A percentile compares a stretch with the other conserved stretches of the same genome.
Conservation (phyloP, 768 basidiomycete genomes). For the Psilocybe subaeruginosa region DNA sequence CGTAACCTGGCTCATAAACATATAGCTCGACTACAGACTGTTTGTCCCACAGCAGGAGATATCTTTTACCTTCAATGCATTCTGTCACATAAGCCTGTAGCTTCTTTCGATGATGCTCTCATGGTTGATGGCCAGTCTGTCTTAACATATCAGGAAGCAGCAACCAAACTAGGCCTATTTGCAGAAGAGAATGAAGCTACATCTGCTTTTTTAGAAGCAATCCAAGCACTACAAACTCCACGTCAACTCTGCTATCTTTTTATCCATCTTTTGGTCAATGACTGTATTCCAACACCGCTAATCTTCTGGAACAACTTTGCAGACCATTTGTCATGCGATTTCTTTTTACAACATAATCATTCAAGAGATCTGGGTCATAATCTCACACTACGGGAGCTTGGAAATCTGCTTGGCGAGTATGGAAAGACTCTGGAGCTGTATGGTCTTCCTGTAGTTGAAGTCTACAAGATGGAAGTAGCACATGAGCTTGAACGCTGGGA, state of each 20-base stretch:
- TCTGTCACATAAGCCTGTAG: conserved; percentile 19
- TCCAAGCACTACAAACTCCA: too few relatives aligned
- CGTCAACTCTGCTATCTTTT: too few relatives aligned
- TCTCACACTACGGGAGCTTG: conserved; percentile 1
- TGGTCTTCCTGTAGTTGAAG: conserved; percentile 32
- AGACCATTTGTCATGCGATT: too few relatives aligned
- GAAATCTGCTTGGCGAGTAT: conserved; percentile 11
- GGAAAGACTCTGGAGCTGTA: conserved; percentile 25
- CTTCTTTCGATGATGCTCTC: conserved; percentile 19
- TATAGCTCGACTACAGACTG: conserved; percentile 24
- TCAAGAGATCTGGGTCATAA: background rate
- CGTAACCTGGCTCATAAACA: conserved; percentile 9
- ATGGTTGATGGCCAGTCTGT: conserved; percentile 18
- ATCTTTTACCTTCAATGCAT: conserved; percentile 34
- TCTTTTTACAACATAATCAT: background rate
- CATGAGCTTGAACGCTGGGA: conserved; percentile 16
- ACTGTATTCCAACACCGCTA: too few relatives aligned
- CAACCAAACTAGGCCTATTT: conserved; percentile 20
- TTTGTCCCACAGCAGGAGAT: conserved; percentile 32
- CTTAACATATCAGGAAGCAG: conserved; percentile 24
- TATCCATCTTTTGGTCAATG: too few relatives aligned
- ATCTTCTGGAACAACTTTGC: too few relatives aligned
- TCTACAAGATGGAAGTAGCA: background rate
- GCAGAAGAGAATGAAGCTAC: conserved; percentile 16
- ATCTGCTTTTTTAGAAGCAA: conserved; percentile 24